A percentile compares a stretch with the other conserved stretches of the same genome.
phyloP scores from a whole-genome alignment of 2,329 filamentous ascomycete genomes.

The Sarocladiaceae sp. region DNA sequence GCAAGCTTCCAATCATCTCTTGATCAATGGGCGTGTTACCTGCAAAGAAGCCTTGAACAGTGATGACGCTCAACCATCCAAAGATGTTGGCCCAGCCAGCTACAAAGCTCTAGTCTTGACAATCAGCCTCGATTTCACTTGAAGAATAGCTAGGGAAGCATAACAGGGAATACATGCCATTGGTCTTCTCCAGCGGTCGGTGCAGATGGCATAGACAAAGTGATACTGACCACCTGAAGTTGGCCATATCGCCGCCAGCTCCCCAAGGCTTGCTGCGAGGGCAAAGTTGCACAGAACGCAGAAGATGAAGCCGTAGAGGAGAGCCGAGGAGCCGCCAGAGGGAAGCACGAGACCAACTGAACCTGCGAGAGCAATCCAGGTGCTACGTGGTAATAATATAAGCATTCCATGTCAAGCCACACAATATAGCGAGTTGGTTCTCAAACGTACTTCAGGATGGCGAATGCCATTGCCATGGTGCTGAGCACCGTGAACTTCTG shows the following conservation, averaged over 20 bases:
- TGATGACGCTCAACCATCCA: constrained; percentile 39
- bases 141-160: not conserved
- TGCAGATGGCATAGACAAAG: constrained; percentile 34
- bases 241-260: constrained; percentile 37
- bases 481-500: constrained; percentile 29
- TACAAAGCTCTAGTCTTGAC: constrained; percentile 30
- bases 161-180: constrained; percentile 20
- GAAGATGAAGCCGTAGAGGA: constrained; percentile 40
- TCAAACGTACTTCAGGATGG: constrained; percentile 34
- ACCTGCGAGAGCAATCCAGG: constrained; percentile 31
- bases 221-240: constrained; percentile 42
- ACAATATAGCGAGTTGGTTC: not conserved
- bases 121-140: not conserved
- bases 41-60: constrained; percentile 35
- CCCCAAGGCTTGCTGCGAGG: constrained; percentile 34
- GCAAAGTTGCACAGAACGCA: constrained; percentile 38
- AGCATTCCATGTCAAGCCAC: too few species aligned
- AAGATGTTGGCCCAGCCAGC: constrained; percentile 39
- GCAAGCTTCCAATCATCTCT: too few species aligned
- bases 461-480: constrained; percentile 34
- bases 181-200: constrained; percentile 29
- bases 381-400: constrained; percentile 12
- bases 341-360: constrained; percentile 35
- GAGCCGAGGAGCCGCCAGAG: constrained; percentile 33
- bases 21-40: constrained; percentile 17